These are phyloP conservation scores for Termitomyces sp. DNA, from an alignment of 768 basidiomycete species.

Conservation along the genomic window DNA sequence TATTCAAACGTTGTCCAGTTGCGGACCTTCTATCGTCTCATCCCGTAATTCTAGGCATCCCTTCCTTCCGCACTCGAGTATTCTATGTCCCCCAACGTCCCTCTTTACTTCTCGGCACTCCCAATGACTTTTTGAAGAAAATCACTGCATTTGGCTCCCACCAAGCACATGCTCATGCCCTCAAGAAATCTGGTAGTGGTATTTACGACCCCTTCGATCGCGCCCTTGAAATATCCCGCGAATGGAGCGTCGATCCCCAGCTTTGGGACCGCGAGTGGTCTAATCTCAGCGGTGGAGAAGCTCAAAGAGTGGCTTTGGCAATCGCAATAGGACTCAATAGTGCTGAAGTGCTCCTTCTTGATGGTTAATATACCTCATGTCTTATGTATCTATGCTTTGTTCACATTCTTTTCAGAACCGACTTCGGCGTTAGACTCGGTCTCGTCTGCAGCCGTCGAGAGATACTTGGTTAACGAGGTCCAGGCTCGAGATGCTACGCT, in stretches of 20 bases:
- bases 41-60: conserved; percentile 50
- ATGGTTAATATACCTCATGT: conserved; percentile 49
- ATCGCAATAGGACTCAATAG: conserved; percentile 68
- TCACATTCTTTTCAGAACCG: conserved; percentile 54
- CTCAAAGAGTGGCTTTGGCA: conserved; percentile 79
- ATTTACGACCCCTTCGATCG: conserved; percentile 23
- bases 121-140: conserved; percentile 62
- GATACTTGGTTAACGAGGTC: conserved; percentile 51
- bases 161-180: conserved; percentile 19
- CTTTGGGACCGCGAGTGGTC: conserved; percentile 83
- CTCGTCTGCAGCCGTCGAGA: conserved; percentile 65
- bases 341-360: conserved; percentile 76
- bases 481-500: conserved; percentile 42
- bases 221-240: conserved; percentile 50
- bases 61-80: conserved; percentile 72
- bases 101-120: conserved; percentile 80
- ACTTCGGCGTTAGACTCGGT: conserved; percentile 83
- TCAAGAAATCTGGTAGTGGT: conserved; percentile 16
- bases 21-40: not conserved
- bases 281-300: conserved; percentile 81
- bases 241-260: conserved; percentile 64
- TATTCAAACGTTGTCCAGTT: conserved; percentile 17
- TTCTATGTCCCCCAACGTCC: conserved; percentile 89
- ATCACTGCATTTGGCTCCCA: conserved; percentile 53
- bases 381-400: not conserved